These are phyloP conservation scores for Malassezia obtusa DNA, from an alignment of 1,284 basidiomycete species.

Conservation along the genomic window DNA sequence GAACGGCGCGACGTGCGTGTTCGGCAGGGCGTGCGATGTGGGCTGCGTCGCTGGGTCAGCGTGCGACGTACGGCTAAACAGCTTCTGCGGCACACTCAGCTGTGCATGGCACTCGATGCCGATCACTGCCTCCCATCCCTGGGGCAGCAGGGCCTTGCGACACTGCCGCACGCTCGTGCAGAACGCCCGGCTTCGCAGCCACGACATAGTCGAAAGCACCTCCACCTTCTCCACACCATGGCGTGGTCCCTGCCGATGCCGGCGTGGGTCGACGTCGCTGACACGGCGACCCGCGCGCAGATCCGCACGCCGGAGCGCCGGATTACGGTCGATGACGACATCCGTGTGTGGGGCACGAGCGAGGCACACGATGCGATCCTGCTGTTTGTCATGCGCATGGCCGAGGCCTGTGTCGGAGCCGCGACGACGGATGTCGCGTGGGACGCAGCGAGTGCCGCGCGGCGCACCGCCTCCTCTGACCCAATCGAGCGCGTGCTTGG, in stretches of 20 bases:
- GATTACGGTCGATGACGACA: constrained; percentile 44
- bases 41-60: constrained; percentile 23
- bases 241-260: not conserved
- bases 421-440: constrained; percentile 18
- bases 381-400: constrained; percentile 41
- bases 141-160: constrained; percentile 21
- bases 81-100: constrained; percentile 71
- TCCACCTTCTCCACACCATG: not conserved
- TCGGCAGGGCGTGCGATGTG: constrained; percentile 57
- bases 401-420: constrained; percentile 37
- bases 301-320: constrained; percentile 16
- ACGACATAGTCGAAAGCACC: not conserved
- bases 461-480: not conserved
- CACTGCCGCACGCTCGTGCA: not conserved
- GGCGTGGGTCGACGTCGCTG: not conserved
- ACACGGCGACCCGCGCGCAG: not conserved
- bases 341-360: constrained; percentile 36
- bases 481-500: constrained; percentile 51
- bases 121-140: constrained; percentile 57
- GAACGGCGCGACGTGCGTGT: constrained; percentile 68
- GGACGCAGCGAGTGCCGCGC: not conserved
- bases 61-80: constrained; percentile 67
- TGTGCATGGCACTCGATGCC: constrained; percentile 95
- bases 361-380: constrained; percentile 32
- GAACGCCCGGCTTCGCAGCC: not conserved